phyloP scores from a whole-genome alignment of 2,329 filamentous ascomycete species.

The Colletotrichum euphorbiae region DNA sequence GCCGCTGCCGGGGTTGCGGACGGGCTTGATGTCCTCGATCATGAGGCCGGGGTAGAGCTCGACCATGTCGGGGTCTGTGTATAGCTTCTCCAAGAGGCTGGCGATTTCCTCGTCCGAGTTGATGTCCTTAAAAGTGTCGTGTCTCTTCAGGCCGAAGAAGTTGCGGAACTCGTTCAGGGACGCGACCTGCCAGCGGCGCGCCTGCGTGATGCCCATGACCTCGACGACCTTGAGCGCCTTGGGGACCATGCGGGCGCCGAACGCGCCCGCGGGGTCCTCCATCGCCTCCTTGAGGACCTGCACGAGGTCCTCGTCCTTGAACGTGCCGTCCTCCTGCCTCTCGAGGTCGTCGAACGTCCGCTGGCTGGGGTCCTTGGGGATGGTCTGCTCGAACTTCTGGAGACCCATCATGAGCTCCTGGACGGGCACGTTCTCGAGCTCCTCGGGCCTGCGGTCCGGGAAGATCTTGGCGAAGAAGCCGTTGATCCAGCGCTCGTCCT shows the following conservation, averaged over 20 bases:
- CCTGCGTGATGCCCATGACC: slow-evolving; percentile 71
- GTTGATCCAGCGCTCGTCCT: slow-evolving; percentile 72
- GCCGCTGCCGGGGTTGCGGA: slow-evolving; percentile 63
- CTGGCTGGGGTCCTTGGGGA: slow-evolving; percentile 56
- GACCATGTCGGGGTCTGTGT: slow-evolving; percentile 73
- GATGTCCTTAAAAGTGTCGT: slow-evolving; percentile 69
- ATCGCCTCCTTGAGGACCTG: slow-evolving; percentile 67
- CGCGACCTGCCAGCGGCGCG: slow-evolving; percentile 70
- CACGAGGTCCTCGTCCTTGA: slow-evolving; percentile 68
- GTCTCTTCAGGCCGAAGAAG: slow-evolving; percentile 69
- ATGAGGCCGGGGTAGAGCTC: slow-evolving; percentile 78
- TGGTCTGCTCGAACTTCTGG: slow-evolving; percentile 51
- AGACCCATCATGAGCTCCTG: slow-evolving; percentile 49
- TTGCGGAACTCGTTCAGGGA: slow-evolving; percentile 74
- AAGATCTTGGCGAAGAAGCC: slow-evolving; percentile 63
- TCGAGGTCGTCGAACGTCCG: slow-evolving; percentile 62
- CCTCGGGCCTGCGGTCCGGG: slow-evolving; percentile 44
- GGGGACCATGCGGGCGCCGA: slow-evolving; percentile 70
- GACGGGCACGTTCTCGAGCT: slow-evolving; percentile 50
- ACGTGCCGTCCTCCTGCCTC: slow-evolving; percentile 62
- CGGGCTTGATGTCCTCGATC: slow-evolving; percentile 67
- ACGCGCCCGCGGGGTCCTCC: slow-evolving; percentile 69
- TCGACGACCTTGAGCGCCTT: slow-evolving; percentile 70
- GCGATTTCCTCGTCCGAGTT: slow-evolving; percentile 68
- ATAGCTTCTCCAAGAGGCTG: slow-evolving; percentile 67